Base-by-base conservation (phyloP, 2,329 filamentous ascomycete species). In the Zymoseptoria passerinii region DNA sequence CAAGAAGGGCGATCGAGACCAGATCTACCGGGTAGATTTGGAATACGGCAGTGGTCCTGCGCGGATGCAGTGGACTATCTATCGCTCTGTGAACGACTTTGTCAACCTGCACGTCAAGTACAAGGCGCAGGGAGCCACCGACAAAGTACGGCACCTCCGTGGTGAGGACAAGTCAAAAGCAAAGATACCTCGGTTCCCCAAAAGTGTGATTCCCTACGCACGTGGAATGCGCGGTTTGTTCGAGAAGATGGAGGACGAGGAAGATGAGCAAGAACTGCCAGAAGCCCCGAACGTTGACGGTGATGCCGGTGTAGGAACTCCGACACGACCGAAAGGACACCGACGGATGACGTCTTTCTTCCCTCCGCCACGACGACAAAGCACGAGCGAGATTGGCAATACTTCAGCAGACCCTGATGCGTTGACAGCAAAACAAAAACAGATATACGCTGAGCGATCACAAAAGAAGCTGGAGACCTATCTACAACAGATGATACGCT, bases 41-140 rank as follows among this genome's bases (percentile, higher is more conserved):
- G 94, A 99, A 71, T 99, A 99, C 71, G 94, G 94, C 13, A 97
- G 89, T 70, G 95, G 94, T 0, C 84, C 94, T 57, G 96, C 92
- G 56, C 83, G 94, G 58, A 97, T 99, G 95, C 90, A 89, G 70
- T 99, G 94, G 94, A 87, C 89, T 18, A 89, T 99, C 59, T 86
- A 90, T 67, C 83, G 94, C 56, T 92, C 90, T 8, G 82, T 97
- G 48, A 82, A 85, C 66, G 94, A 99, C 71, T 96, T 99, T 66
- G 84, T 90, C 66, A 95, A 96, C 67, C 78, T 99, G 40, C 94
- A 99, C 74, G 80, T 91, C 68, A 92, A 95, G 67, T 99, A 97
- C 80, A 95, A 94, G 71, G 80, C 95, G 56, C 87, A 92, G 59
- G 83, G 89, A 59, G 86, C 88, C 61, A 92, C 90, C 60, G 89